Conservation (phyloP, 2,329 filamentous ascomycete species). For the Paecilomyces sp. region DNA sequence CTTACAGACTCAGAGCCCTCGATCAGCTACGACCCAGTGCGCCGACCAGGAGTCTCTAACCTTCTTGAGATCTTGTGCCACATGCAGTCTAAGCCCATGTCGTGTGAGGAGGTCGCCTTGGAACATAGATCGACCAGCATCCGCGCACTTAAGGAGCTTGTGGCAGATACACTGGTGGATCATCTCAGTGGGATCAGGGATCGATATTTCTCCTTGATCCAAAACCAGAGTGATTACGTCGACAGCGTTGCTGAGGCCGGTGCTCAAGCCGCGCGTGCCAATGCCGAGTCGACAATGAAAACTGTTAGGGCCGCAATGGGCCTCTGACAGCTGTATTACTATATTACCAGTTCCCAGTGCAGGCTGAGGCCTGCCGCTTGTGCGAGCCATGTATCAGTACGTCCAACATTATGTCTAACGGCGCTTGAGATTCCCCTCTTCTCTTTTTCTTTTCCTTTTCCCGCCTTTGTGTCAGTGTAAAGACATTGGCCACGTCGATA, state of each 20-base stretch:
- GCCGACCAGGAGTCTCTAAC: slow-evolving; percentile 79
- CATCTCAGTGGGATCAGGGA: slow-evolving; percentile 28
- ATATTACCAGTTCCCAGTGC: background rate
- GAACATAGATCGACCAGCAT: slow-evolving; percentile 43
- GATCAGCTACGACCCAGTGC: slow-evolving; percentile 64
- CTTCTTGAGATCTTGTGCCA: slow-evolving; percentile 73
- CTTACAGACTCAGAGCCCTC: slow-evolving; percentile 64
- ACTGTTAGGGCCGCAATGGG: slow-evolving; percentile 24
- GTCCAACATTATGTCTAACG: background rate
- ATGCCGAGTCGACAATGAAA: slow-evolving; percentile 24
- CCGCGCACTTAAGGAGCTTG: slow-evolving; percentile 56
- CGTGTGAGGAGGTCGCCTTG: slow-evolving; percentile 40
- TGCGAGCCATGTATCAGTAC: background rate
- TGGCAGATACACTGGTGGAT: slow-evolving; percentile 41
- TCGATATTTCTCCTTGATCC: slow-evolving; percentile 22
- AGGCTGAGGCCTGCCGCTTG: background rate
- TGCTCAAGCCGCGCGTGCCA: slow-evolving; percentile 21
- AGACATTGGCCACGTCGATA: background rate
- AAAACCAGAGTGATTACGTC: slow-evolving; percentile 18
- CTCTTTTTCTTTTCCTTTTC: background rate
- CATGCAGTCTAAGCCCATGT: slow-evolving; percentile 54
- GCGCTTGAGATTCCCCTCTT: background rate
- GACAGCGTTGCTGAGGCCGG: slow-evolving; percentile 24
- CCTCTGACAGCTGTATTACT: slow-evolving; percentile 11
- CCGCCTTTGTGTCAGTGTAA: background rate